Evolutionary conservation across 331 rosid species (phyloP).

Genomic region (Malus hybrid): DNA sequence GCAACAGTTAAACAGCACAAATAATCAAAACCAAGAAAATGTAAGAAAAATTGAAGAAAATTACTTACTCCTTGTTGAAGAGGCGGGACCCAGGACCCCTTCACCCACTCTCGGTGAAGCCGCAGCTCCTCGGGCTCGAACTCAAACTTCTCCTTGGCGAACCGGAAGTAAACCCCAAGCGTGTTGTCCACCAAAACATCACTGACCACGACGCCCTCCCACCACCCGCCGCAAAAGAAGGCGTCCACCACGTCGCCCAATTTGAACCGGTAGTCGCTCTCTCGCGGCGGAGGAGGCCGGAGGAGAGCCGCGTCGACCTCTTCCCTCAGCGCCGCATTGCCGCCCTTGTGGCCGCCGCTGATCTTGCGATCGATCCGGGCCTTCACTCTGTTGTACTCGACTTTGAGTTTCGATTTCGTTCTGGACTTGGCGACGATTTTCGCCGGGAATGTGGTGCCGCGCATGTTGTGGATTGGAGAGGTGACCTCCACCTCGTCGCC

Average conservation of each 20-base stretch:
- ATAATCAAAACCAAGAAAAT: background rate
- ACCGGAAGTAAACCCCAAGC: slow-evolving; percentile 16
- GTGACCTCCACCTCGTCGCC: slow-evolving; percentile 31
- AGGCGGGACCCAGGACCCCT: slow-evolving; percentile 29
- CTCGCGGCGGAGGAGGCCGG: slow-evolving; percentile 17
- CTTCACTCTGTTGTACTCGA: slow-evolving; percentile 15
- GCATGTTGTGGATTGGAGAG: slow-evolving; percentile 4
- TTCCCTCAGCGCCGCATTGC: background rate
- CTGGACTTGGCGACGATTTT: background rate
- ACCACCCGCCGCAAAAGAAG: slow-evolving; percentile 24
- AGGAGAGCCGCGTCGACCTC: slow-evolving; percentile 9
- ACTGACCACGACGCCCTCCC: slow-evolving; percentile 24
- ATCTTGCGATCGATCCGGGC: background rate
- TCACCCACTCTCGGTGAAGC: slow-evolving; percentile 30
- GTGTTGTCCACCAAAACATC: background rate
- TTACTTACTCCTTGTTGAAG: background rate
- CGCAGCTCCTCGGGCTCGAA: slow-evolving; percentile 16
- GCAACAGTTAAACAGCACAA: background rate
- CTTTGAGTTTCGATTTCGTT: background rate
- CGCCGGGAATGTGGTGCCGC: slow-evolving; percentile 26
- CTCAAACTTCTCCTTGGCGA: background rate
- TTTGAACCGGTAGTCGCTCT: background rate
- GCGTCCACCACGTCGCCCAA: slow-evolving; percentile 30
- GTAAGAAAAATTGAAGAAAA: too few species aligned
- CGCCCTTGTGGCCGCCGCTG: background rate